Percentiles rank a stretch among this genome's conserved stretches.
Evolutionary conservation across 805 yeast genomes (phyloP).

Genomic region (Kuraishia hungarica): DNA sequence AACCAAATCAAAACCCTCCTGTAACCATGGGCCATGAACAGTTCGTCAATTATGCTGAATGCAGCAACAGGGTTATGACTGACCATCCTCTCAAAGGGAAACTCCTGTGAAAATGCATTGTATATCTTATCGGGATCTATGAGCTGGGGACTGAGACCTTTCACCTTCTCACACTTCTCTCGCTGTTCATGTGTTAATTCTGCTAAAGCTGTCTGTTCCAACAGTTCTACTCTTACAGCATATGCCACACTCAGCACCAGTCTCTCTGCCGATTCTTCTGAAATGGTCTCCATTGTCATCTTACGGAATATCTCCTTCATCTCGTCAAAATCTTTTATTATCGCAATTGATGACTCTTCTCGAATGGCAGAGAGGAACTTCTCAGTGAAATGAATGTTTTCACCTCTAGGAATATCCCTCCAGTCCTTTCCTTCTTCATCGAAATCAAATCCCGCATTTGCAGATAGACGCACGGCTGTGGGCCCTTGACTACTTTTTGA

Average conservation of each 20-base stretch:
- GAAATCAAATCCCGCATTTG: constrained; percentile 30
- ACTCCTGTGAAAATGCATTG: constrained; percentile 31
- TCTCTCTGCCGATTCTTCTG: constrained; percentile 25
- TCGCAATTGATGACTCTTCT: constrained; percentile 9
- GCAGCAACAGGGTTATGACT: constrained; percentile 43
- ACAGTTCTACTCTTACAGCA: constrained; percentile 37
- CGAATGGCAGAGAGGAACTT: constrained; percentile 9
- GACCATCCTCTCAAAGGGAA: constrained; percentile 43
- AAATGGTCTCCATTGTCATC: constrained; percentile 19
- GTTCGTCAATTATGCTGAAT: constrained; percentile 54
- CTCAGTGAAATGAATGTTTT: constrained; percentile 30
- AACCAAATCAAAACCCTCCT: constrained; percentile 62
- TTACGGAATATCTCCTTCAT: constrained; percentile 17
- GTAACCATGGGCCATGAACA: constrained; percentile 60
- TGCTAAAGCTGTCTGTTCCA: constrained; percentile 14
- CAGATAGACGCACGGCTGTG: constrained; percentile 25
- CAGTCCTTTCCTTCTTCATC: constrained; percentile 61
- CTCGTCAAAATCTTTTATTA: constrained; percentile 15
- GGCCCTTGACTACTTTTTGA: constrained; percentile 9
- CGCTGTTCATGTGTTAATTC: constrained; percentile 17
- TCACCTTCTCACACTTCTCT: constrained; percentile 13
- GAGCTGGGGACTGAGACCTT: constrained; percentile 7
- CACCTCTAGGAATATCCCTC: constrained; percentile 63
- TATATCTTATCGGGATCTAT: constrained; percentile 45
- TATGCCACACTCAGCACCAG: constrained; percentile 43